Percentiles rank a stretch among this genome's conserved stretches.
Evolutionary conservation across 495 filamentous ascomycete species (phyloP).

Genomic region (Xylaria venustula): DNA sequence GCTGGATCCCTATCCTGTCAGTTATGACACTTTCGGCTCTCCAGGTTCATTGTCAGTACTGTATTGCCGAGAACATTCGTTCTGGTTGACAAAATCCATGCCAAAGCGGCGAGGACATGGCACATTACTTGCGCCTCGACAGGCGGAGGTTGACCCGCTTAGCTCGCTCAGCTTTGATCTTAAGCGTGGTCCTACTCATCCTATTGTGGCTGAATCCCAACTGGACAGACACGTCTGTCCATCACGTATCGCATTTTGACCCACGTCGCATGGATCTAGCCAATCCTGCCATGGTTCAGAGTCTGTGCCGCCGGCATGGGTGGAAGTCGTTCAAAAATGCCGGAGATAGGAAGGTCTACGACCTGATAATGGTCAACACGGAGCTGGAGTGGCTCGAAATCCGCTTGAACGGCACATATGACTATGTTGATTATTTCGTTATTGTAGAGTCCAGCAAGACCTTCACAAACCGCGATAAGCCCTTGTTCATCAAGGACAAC

Average conservation of each 20-base stretch:
- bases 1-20: no score
- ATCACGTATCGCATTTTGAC: constrained; percentile 21
- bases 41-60: no score
- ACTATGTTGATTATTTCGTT: constrained; percentile 57
- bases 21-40: no score
- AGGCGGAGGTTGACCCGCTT: constrained; percentile 20
- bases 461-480: constrained; percentile 51
- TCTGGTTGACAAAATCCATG: neutral
- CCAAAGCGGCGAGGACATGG: neutral
- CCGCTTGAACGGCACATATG: constrained; percentile 49
- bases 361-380: constrained; percentile 53
- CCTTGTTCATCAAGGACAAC: constrained; percentile 43
- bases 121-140: constrained; percentile 6
- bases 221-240: constrained; percentile 25
- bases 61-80: no score
- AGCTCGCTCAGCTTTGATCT: constrained; percentile 7
- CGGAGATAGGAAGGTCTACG: constrained; percentile 49
- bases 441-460: constrained; percentile 51
- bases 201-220: constrained; percentile 26
- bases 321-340: constrained; percentile 34
- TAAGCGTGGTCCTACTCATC: constrained; percentile 10
- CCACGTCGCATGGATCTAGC: constrained; percentile 10
- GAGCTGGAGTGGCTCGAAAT: constrained; percentile 61
- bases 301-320: constrained; percentile 41
- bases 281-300: constrained; percentile 12